phyloP scores from a whole-genome alignment of 176 grass and related monocot species.

The Miscanthus lutarioriparius region DNA sequence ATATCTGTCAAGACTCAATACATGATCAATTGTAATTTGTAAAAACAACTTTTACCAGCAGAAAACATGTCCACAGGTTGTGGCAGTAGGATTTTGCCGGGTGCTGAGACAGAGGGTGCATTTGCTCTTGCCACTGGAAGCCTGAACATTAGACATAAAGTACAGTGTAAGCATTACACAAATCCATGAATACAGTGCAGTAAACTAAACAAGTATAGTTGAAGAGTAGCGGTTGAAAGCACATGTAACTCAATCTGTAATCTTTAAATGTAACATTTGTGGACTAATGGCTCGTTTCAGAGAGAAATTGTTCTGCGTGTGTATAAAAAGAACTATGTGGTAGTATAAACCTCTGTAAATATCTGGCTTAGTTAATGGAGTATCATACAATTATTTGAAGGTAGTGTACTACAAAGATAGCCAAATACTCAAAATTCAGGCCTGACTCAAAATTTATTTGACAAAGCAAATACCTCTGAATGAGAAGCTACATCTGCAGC shows the following conservation, averaged over 20 bases:
- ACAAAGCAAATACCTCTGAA: conserved; percentile 66
- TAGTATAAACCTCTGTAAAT: conserved; percentile 2
- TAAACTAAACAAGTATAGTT: conserved; percentile 1
- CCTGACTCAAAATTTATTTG: neutral
- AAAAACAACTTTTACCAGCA: conserved; percentile 66
- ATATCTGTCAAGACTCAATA: neutral
- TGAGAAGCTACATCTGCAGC: conserved; percentile 42
- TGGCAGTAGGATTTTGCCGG: conserved; percentile 89
- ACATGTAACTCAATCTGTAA: conserved; percentile 27
- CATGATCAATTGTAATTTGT: neutral
- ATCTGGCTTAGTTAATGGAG: neutral
- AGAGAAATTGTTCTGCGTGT: neutral
- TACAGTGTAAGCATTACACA: conserved; percentile 1
- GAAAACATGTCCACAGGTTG: conserved; percentile 96
- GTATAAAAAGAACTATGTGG: neutral
- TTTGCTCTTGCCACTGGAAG: conserved; percentile 67
- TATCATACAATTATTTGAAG: neutral
- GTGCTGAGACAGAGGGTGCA: conserved; percentile 91
- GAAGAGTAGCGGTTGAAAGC: conserved; percentile 11
- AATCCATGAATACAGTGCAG: neutral
- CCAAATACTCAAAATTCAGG: neutral
- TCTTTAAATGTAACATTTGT: conserved; percentile 17
- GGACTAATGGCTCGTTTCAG: neutral
- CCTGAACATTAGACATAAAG: conserved; percentile 49
- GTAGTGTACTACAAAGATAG: neutral